Base-by-base conservation (phyloP, 495 filamentous ascomycete species). In the Usnea hakonensis region DNA sequence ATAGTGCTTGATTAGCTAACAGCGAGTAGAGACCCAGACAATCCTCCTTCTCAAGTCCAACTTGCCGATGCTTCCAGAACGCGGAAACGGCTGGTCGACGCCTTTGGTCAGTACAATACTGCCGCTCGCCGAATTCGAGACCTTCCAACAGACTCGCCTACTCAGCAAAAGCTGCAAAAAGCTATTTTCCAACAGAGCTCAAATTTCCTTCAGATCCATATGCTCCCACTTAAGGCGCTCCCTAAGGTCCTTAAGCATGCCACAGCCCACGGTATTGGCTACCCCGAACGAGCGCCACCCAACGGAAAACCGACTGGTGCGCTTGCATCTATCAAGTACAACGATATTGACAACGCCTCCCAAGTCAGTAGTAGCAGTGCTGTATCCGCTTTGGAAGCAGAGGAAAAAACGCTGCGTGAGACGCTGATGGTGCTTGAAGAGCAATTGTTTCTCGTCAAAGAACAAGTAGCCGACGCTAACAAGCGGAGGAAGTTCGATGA, bases 361-460 rank as follows among this genome's bases (percentile, higher is more conserved):
- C 77, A 78, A 74, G 82, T 69, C 80, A 88, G 64, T 21, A 83
- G 83, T 56, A 87, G 81, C 53, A 82, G 78, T 36, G 84, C 81
- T 11, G 77, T 92, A 0, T 89, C 87, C 1, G 84, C 83, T 6
- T 74, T 96, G 21, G 90, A 96, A 71, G 84, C 81, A 11, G 90
- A 95, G 68, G 95, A 98, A 70, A 95, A 92, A 67, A 85, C 90
- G 35, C 73, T 95, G 2, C 81, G 88, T 16, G 93, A 97, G 68
- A 77, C 84, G 44, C 74, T 97, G 21, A 90, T 96, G 46, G 89
- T 98, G 28, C 78, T 98, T 0, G 94, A 97, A 75, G 94, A 98
- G 71, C 94, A 98, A 73, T 84, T 85, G 70, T 97, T 96, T 70
- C 82, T 97, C 69, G 91, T 98, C 0, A 81, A 85, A 21, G 87